Base-by-base conservation (phyloP, 306 rosid genomes). In the Vigna nakashimae region DNA sequence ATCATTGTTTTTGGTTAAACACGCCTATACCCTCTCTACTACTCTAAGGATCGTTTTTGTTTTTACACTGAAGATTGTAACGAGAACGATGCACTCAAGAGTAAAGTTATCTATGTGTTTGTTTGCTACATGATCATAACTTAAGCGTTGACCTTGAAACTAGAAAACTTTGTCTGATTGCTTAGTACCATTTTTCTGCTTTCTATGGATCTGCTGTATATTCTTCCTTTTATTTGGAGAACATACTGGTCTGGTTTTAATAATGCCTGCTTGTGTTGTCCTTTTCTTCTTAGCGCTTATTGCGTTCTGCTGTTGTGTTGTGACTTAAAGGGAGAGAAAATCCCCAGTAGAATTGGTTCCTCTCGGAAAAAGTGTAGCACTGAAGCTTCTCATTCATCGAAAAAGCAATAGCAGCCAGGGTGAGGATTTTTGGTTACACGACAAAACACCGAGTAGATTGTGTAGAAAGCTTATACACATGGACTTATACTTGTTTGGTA, bases 71-170 rank as follows among this genome's bases (percentile, higher is more conserved):
- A 30, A 4, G 34, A 30, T 30, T 4, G 34, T 30, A 30, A 30
- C 3, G 80, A 73, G 83, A 75, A 30, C 18, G 80, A 72, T 69
- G 36, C 9, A 66, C 71, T 49, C 36, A 16, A 6, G 80, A 46
- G 84, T 18, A 75, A 82, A 82, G 86, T 79, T 73, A 24, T n/a
- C 7, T 65, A 38, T 14, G 74, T 52, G 68, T 72, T 45, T 9
- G 45, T 46, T 58, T 43, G 60, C 30, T 70, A 34, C 49, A 77
- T 58, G 34, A 65, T 73, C 57, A 74, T 82, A 28, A 75, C 74
- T 40, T 65, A 38, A 10, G 82, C 83, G 91, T 89, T 89, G 93
- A 89, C 93, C 79, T 80, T 55, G 71, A 68, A 79, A 64, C 79
- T 72, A 49, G 65, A 75, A 79, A 75, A 76, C 71, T 34, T 59